Base-by-base conservation (phyloP, 257 asterid species). In the Solanum infundibuliforme region DNA sequence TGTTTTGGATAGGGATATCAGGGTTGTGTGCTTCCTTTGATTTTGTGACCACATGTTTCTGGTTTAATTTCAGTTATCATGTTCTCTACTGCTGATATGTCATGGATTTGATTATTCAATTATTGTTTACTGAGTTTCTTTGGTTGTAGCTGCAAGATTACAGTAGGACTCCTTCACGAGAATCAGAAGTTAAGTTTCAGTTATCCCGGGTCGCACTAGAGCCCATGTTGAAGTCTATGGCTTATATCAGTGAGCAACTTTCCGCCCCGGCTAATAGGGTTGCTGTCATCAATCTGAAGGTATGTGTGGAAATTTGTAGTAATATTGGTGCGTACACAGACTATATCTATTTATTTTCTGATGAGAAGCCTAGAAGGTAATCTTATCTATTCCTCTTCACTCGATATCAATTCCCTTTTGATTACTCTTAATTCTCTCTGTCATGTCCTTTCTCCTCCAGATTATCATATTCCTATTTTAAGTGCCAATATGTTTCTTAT, bases 201-300 rank as follows among this genome's bases (percentile, higher is more conserved):
- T 89, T 95, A 60, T 93, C 98, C 25, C 92, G 89, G 89, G 91
- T 91, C 86, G 94, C 98, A 9, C 86, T 96, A 91, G 98, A 96
- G 90, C 98, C 98, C 81, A 94, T 94, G 97, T 88, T 94, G 91
- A 94, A 90, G 93, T 96, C 99, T 82, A 95, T 96, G 98, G 96
- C 98, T 43, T 93, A 93, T 92, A 94, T 96, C 90, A 94, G 95
- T 29, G 97, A 96, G 86, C 98, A 96, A 92, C 98, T 96, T 77
- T 93, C 96, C 3, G 68, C 94, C 87, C 94, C 98, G 29, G 96
- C 95, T 88, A 94, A 92, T 88, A 95, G 93, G 91, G 94, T 95
- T 92, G 98, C 99, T 86, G 92, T 95, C 85, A 93, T 97, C 92
- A 96, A 94, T 91, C 89, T 96, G 85, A 96, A 95, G 98, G 99